A percentile compares a stretch with the other conserved stretches of the same genome.
Evolutionary conservation across 176 grass and related monocot species (phyloP).

Genomic region (Oryza rufipogon): DNA sequence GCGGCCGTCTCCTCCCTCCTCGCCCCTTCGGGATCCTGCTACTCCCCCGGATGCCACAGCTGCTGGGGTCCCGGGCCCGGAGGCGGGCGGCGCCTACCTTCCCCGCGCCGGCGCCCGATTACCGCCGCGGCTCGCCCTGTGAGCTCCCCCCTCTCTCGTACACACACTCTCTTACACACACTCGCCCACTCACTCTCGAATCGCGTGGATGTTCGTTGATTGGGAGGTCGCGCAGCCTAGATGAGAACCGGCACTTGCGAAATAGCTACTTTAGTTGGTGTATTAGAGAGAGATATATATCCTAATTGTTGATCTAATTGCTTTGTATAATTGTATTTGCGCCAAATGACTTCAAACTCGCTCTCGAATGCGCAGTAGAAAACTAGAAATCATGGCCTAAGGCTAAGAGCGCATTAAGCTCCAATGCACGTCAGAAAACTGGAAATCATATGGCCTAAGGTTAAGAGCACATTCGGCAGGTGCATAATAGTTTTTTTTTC

Average conservation of each 20-base stretch:
- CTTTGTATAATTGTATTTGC: background rate
- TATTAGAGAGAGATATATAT: background rate
- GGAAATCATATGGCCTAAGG: background rate
- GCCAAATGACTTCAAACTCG: background rate
- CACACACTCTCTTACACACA: background rate
- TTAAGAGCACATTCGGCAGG: background rate
- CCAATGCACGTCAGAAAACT: background rate
- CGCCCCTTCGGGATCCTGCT: background rate
- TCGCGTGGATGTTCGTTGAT: background rate
- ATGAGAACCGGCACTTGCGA: background rate
- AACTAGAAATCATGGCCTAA: background rate
- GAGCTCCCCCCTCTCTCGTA: background rate
- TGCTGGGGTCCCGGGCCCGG: background rate
- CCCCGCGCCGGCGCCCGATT: background rate
- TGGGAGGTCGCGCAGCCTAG: background rate
- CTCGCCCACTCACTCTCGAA: background rate
- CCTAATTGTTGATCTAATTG: background rate
- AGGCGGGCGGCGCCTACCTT: background rate
- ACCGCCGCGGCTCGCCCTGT: background rate
- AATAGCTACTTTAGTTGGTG: background rate
- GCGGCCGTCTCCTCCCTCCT: constrained; percentile 16
- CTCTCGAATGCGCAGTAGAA: background rate
- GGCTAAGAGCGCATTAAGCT: background rate
- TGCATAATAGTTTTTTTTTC: background rate
- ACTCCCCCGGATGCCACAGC: background rate